These are phyloP conservation scores for Pyricularia sp. DNA, from an alignment of 2,329 filamentous ascomycete genomes.

Conservation along the genomic window DNA sequence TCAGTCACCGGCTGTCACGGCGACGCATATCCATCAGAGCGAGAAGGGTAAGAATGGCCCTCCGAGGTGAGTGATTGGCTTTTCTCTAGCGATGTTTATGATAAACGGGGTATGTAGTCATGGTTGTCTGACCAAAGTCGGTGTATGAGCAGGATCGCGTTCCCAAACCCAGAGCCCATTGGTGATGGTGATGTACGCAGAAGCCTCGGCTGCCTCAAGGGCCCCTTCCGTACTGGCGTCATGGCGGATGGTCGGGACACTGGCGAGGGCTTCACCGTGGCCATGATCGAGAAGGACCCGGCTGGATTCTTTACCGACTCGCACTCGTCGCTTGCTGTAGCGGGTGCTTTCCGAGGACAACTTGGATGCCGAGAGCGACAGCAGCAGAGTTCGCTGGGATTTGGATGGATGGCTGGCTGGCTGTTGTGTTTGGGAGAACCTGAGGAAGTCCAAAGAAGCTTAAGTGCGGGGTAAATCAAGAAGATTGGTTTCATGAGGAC, in stretches of 20 bases:
- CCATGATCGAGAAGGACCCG: constrained; percentile 33
- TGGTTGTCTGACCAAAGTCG: neutral
- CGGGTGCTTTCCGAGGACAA: constrained; percentile 35
- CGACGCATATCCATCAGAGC: constrained; percentile 36
- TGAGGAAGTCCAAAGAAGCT: neutral
- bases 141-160: constrained; percentile 16
- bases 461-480: neutral
- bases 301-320: constrained; percentile 34
- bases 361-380: constrained; percentile 9
- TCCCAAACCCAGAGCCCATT: constrained; percentile 27
- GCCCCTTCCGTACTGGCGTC: constrained; percentile 29
- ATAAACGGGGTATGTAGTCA: neutral
- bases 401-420: neutral
- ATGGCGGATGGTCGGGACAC: constrained; percentile 27
- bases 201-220: constrained; percentile 15
- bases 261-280: constrained; percentile 29
- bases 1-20: constrained; percentile 28
- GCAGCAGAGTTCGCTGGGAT: neutral
- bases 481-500: neutral
- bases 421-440: neutral
- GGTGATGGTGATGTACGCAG: constrained; percentile 12
- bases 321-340: constrained; percentile 28
- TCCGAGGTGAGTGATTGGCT: constrained; percentile 16
- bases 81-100: neutral
- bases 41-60: constrained; percentile 27